Evolutionary conservation across 2,329 filamentous ascomycete genomes (phyloP).

Genomic region (Alternaria gaisen): DNA sequence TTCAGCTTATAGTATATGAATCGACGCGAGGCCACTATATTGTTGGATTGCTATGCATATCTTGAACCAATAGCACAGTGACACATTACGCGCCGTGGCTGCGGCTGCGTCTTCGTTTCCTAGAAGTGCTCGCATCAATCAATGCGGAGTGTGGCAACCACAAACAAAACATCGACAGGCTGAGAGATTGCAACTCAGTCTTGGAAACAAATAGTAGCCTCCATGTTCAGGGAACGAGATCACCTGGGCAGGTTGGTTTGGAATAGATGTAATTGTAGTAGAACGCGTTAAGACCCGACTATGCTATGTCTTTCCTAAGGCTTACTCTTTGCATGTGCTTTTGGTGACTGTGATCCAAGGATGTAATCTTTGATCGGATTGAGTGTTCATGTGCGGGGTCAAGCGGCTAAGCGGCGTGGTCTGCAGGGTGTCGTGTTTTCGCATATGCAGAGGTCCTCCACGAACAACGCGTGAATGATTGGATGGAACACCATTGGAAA

Average conservation of each 20-base stretch:
- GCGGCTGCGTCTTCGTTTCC: neutral
- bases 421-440: slow-evolving; percentile 10
- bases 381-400: slow-evolving; percentile 7
- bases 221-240: accelerated
- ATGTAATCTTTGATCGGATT: neutral
- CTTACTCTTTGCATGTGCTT: neutral
- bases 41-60: neutral
- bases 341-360: neutral
- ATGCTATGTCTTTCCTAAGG: neutral
- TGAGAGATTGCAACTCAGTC: accelerated
- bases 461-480: slow-evolving; percentile 3
- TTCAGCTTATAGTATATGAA: neutral
- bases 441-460: slow-evolving; percentile 7
- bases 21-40: neutral
- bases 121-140: neutral
- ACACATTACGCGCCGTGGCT: slow-evolving; percentile 15
- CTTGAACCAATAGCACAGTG: slow-evolving; percentile 8
- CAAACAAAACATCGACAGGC: neutral
- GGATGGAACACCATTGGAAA: neutral
- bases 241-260: no score
- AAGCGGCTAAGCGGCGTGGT: slow-evolving; percentile 4
- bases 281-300: neutral
- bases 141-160: neutral
- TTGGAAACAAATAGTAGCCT: no score
- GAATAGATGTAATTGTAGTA: no score